Evolutionary conservation across 2,329 filamentous ascomycete genomes (phyloP), one percentile per base, ranked within the genome.

Genomic region (Colletotrichum sp.): DNA sequence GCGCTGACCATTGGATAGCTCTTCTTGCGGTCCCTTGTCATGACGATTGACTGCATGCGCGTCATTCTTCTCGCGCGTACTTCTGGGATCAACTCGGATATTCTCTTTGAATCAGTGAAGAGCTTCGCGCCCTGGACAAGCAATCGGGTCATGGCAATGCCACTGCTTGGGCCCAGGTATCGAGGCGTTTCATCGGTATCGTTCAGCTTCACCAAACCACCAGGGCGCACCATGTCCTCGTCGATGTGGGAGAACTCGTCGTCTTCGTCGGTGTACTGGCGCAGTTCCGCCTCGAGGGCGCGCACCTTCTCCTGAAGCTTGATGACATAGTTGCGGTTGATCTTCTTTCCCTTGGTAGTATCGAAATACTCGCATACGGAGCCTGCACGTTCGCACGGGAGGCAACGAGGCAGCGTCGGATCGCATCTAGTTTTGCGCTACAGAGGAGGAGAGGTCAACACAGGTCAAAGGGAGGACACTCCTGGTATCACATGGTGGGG

Each of bases 381-480:
- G 81, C 96, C 96, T 78, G 95, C 96, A 80, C 96, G 92, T 86
- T 98, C 96, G 87, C 97, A 99, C 27, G 96, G 96, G 22, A 95
- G 91, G 85, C 97, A 99, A 82, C 95, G 94, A 55, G 97, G 97
- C 27, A 99, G 91, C 16, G 95, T 95, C 6, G 97, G 95, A 86
- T 99, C 97, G 88, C 97, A 99, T 88, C 96, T 91, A 49, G 96
- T 99, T 89, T 99, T 99, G 81, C 96, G 93, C 96, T 98, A 82
- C 39, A 68, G 22, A 52, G 71, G 71, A 62, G 78, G 71, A 81
- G 79, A 71, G 71, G 68, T 78, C 29, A 78, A 76, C 59, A 25
- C 19, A 59, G 39, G 29, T 16, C 16, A 13, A 74, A 61, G 63
- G 49, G 13, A 22, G 44, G 36, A 34, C 55, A 6, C 27, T 27